phyloP scores from a whole-genome alignment of 2,329 filamentous ascomycete genomes.

The Talaromyces rugulosus region DNA sequence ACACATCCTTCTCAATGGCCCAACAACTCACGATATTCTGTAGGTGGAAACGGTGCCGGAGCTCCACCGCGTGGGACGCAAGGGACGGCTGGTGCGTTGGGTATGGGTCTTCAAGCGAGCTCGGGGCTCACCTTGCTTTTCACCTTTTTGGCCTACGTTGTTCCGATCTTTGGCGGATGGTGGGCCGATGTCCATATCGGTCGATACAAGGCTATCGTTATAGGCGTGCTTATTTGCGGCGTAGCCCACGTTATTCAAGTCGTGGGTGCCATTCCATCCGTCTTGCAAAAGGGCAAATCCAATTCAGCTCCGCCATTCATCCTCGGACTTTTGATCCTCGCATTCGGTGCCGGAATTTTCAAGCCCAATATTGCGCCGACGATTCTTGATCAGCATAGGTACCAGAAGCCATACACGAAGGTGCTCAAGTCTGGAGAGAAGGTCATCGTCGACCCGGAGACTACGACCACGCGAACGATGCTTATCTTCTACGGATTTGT shows the following conservation, averaged over 20 bases:
- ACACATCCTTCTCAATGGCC: not conserved
- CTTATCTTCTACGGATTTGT: conserved; percentile 71
- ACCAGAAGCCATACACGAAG: conserved; percentile 55
- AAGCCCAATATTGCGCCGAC: conserved; percentile 73
- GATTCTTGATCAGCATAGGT: conserved; percentile 65
- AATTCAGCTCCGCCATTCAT: conserved; percentile 35
- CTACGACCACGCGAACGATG: conserved; percentile 61
- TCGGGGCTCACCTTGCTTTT: conserved; percentile 57
- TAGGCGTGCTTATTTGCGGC: conserved; percentile 47
- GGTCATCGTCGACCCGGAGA: conserved; percentile 67
- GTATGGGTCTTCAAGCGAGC: conserved; percentile 52
- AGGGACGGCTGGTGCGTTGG: conserved; percentile 55
- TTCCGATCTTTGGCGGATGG: conserved; percentile 58
- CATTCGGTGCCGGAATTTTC: conserved; percentile 34
- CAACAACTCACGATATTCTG: conserved; percentile 17
- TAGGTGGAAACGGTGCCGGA: conserved; percentile 35
- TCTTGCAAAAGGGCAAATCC: conserved; percentile 25
- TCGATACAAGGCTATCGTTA: conserved; percentile 66
- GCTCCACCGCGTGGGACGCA: conserved; percentile 29
- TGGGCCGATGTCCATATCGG: conserved; percentile 67
- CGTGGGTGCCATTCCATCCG: conserved; percentile 36
- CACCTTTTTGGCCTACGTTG: conserved; percentile 59
- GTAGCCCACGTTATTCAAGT: conserved; percentile 63
- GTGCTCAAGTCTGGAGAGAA: conserved; percentile 57
- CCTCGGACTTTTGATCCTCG: conserved; percentile 33